phyloP scores from a whole-genome alignment of 257 asterid species.

The Prunella vulgaris region DNA sequence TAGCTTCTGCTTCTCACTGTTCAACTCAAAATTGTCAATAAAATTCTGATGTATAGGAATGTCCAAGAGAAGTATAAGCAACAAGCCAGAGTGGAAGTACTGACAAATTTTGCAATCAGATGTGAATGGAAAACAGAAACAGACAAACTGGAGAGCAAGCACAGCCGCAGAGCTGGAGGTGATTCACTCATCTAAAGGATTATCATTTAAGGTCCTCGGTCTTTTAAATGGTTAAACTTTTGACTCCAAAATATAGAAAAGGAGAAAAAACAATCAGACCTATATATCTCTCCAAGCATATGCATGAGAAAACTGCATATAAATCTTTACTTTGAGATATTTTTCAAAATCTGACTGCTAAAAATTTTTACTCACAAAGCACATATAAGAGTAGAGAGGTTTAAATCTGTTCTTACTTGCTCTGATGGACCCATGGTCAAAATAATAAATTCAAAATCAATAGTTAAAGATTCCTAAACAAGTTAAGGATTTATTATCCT shows the following conservation, averaged over 20 bases:
- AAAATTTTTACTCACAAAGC: background rate
- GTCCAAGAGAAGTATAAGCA: background rate
- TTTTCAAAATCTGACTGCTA: background rate
- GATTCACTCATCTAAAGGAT: background rate
- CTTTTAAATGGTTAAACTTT: background rate
- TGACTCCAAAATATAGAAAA: background rate
- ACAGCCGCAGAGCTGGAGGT: background rate
- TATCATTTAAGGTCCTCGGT: background rate
- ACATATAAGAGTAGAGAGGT: background rate
- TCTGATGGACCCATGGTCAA: background rate
- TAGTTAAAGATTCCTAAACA: background rate
- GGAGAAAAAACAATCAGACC: background rate
- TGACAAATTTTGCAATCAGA: constrained; percentile 16
- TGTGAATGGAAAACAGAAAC: background rate
- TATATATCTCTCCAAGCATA: background rate
- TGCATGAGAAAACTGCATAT: background rate
- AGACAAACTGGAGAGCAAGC: background rate
- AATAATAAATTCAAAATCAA: background rate
- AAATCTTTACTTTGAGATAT: background rate
- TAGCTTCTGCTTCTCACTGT: constrained; percentile 77
- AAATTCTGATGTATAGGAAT: constrained; percentile 8
- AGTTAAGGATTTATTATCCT: background rate
- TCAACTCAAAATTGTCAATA: constrained; percentile 21
- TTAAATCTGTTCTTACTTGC: background rate
- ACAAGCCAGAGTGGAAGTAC: background rate